Conservation (phyloP, 2,329 filamentous ascomycete genomes). For the Aspergillus udagawae region DNA sequence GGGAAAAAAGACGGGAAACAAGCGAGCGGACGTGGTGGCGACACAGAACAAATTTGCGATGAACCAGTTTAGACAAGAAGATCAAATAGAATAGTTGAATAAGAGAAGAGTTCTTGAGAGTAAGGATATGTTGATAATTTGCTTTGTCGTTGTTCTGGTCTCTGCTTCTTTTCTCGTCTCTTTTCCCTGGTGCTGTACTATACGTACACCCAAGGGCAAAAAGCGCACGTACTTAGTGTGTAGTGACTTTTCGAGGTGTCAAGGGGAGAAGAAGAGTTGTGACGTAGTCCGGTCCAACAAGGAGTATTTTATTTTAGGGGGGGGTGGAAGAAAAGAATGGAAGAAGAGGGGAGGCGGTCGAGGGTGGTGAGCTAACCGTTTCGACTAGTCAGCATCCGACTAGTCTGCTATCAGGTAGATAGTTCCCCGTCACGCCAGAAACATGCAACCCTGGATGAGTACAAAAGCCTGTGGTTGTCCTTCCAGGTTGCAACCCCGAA, state of each 20-base stretch:
- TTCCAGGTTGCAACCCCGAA: constrained; percentile 11
- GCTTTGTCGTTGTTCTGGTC: neutral
- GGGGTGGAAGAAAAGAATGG: constrained; percentile 5
- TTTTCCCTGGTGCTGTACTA: neutral
- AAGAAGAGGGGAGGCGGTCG: constrained; percentile 24
- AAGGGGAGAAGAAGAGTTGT: constrained; percentile 28
- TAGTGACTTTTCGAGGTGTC: constrained; percentile 2
- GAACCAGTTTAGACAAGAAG: constrained; percentile 7
- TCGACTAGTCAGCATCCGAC: neutral
- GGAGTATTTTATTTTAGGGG: constrained; percentile 35
- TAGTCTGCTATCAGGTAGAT: neutral
- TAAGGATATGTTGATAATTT: neutral
- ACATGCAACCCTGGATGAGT: constrained; percentile 20
- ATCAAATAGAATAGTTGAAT: constrained; percentile 13
- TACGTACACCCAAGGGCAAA: constrained; percentile 2
- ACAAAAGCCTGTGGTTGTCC: constrained; percentile 18
- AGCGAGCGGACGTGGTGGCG: constrained; percentile 9
- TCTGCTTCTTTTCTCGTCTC: neutral
- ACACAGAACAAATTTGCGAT: constrained; percentile 19
- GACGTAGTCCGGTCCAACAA: constrained; percentile 35
- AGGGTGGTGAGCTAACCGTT: constrained; percentile 18
- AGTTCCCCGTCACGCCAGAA: constrained; percentile 6
- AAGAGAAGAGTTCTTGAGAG: constrained; percentile 10
- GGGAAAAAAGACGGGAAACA: constrained; percentile 10
- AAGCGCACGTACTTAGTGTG: constrained; percentile 4